Base-by-base conservation (phyloP, 2,329 filamentous ascomycete genomes). In the Acephala macrosclerotiorum region DNA sequence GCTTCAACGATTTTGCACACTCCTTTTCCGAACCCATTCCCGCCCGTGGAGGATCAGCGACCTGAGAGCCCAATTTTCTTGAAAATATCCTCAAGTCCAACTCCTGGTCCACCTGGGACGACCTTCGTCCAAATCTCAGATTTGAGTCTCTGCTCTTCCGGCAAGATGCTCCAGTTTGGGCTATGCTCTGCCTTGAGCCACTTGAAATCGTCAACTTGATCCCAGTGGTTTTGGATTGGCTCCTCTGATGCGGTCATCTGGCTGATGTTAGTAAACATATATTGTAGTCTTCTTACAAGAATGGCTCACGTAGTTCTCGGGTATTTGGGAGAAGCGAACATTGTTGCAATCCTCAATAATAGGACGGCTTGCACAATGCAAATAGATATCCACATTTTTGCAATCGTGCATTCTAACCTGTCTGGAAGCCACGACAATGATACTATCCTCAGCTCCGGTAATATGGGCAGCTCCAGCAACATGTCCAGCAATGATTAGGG, bases 171-270 rank as follows among this genome's bases (percentile, higher is more conserved):
- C 93, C 95, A 99, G 76, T 99, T 94, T 1, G 96, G 96, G 75
- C 93, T 97, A 35, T 88, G 87, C 65, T 92, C 93, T 18, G 87
- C 84, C 78, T 94, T 96, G 69, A 97, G 85, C 96, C 96, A 98
- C 80, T 97, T 97, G 83, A 99, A 99, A 77, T 99, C 96, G 77
- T 98, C 93, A 18, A 98, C 92, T 74, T 96, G 89, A 72, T 94
- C 86, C 93, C 93, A 99, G 73, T 91, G 87, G 76, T 97, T 95
- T 65, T 79, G 79, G 3, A 75, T 70, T 1, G 72, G 62, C 9
- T 77, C 72, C 25, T 69, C 70, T 14, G 67, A 53, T 20, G 61
- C 25, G 61, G 76, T 72, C 53, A 69, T 70, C 73, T 76, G 60
- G 25, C n/a, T 47, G 18, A 35, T 11, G 49, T 71, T 55, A 73